Evolutionary conservation across 805 yeast genomes (phyloP).

Genomic region (Metschnikowia lochheadii): DNA sequence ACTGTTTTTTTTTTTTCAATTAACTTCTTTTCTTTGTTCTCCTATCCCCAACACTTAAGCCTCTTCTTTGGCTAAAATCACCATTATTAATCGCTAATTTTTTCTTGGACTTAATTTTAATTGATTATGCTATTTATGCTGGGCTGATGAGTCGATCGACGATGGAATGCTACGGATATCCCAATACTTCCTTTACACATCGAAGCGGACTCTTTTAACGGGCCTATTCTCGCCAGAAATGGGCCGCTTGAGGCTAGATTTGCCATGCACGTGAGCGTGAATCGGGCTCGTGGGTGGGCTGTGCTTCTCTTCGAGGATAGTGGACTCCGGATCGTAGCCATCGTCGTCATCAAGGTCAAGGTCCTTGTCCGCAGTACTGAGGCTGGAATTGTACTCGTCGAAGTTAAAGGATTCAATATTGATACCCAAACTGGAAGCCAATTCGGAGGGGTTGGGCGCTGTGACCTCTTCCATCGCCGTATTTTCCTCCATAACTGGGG

Average conservation of each 20-base stretch:
- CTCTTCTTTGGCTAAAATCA: too few species aligned
- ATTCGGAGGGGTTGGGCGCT: constrained; percentile 3
- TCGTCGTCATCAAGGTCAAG: constrained; percentile 22
- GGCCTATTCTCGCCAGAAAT: constrained; percentile 13
- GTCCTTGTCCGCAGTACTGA: constrained; percentile 15
- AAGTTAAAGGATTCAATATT: constrained; percentile 18
- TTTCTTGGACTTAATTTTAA: too few species aligned
- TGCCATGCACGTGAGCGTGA: constrained; percentile 3
- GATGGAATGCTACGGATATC: too few species aligned
- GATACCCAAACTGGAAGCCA: constrained; percentile 24
- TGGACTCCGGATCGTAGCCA: constrained; percentile 22
- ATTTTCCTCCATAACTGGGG: neutral
- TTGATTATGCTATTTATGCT: neutral
- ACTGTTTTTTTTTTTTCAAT: too few species aligned
- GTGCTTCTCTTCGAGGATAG: constrained; percentile 8
- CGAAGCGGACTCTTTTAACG: constrained; percentile 34
- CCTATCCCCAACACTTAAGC: too few species aligned
- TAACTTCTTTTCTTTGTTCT: too few species aligned
- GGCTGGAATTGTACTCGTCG: constrained; percentile 18
- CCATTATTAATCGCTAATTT: too few species aligned
- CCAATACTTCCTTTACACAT: constrained; percentile 5
- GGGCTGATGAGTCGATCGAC: neutral
- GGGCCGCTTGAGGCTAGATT: constrained; percentile 25
- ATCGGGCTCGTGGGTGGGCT: constrained; percentile 13
- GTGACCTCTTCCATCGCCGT: neutral